These are phyloP conservation scores for Acanthamoeba castellanii DNA, from an alignment of 208 protist genomes.

Conservation along the genomic window DNA sequence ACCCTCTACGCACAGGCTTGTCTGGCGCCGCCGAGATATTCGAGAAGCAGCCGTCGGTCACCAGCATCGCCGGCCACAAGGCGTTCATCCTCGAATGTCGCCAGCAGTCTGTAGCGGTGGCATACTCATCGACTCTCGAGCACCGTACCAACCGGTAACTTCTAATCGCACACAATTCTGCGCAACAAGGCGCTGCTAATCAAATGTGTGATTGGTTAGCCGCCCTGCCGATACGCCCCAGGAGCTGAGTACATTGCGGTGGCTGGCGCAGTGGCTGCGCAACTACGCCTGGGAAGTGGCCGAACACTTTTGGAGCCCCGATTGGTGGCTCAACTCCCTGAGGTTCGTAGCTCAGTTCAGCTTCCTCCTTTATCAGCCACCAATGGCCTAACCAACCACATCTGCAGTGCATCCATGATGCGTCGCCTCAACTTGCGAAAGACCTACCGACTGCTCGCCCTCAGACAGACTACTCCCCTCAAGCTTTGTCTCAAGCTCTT, in stretches of 20 bases:
- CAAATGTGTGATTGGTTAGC: background rate
- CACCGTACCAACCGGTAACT: background rate
- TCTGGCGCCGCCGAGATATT: slow-evolving; percentile 25
- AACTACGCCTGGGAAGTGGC: slow-evolving; percentile 23
- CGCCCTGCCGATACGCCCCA: background rate
- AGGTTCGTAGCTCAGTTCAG: background rate
- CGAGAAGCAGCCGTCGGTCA: slow-evolving; percentile 1
- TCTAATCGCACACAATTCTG: background rate
- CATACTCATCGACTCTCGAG: background rate
- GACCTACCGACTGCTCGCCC: slow-evolving; percentile 49
- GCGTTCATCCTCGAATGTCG: slow-evolving; percentile 40
- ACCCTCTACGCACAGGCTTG: background rate
- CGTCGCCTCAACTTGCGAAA: slow-evolving; percentile 43
- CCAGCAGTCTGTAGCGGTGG: slow-evolving; percentile 22
- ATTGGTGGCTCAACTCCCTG: slow-evolving; percentile 19
- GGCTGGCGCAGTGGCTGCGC: slow-evolving; percentile 2
- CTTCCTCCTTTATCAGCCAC: background rate
- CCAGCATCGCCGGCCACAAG: background rate
- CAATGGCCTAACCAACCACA: background rate
- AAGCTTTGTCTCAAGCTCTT: slow-evolving; percentile 49
- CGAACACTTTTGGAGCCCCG: slow-evolving; percentile 30
- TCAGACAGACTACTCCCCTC: slow-evolving; percentile 47
- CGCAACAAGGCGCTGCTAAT: background rate
- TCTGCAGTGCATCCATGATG: background rate
- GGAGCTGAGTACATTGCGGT: background rate